These are phyloP conservation scores for Podospora tetraspora DNA, from an alignment of 495 filamentous ascomycete genomes.

Conservation along the genomic window DNA sequence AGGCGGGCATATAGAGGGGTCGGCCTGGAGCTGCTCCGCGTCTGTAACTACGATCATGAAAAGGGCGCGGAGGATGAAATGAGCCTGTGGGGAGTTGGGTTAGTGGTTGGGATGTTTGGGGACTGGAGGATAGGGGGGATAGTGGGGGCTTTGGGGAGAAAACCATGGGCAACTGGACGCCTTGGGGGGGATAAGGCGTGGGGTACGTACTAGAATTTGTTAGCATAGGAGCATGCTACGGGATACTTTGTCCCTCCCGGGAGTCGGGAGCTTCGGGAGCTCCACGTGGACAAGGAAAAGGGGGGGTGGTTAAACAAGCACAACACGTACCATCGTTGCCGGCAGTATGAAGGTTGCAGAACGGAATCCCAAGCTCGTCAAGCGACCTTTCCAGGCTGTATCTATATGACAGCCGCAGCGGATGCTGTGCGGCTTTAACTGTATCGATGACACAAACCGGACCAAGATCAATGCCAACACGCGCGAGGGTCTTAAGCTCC, in stretches of 20 bases:
- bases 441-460: conserved; percentile 21
- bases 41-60: conserved; percentile 21
- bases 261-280: neutral
- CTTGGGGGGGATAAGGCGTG: neutral
- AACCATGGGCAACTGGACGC: no score
- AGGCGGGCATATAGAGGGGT: neutral
- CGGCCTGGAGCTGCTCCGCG: conserved; percentile 6
- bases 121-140: no score
- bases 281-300: neutral
- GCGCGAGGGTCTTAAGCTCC: conserved; percentile 13
- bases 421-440: conserved; percentile 20
- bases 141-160: no score
- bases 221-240: neutral
- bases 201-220: neutral
- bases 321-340: conserved; percentile 14
- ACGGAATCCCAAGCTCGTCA: conserved; percentile 16
- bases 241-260: neutral
- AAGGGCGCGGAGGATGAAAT: conserved; percentile 18
- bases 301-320: neutral
- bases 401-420: conserved; percentile 14
- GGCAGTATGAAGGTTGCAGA: conserved; percentile 15
- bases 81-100: neutral
- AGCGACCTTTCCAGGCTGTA: conserved; percentile 19
- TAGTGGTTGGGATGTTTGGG: neutral
- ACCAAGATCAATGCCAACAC: conserved; percentile 18